Percentiles rank a stretch among this genome's conserved stretches.
These are phyloP conservation scores for Solanum rostratum DNA, from an alignment of 257 asterid species.

Conservation along the genomic window DNA sequence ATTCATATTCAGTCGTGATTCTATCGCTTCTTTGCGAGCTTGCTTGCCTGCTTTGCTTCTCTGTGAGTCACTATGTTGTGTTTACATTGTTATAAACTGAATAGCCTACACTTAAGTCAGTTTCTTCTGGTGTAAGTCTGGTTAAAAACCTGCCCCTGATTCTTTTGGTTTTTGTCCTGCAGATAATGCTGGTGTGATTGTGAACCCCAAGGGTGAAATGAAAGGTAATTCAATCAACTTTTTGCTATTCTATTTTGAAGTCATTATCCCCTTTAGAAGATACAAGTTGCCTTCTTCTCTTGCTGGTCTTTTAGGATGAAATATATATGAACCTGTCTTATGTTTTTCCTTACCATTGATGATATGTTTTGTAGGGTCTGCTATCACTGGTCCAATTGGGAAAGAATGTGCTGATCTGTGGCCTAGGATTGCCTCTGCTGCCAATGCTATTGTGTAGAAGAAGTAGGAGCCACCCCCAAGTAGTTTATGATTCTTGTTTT, in stretches of 20 bases:
- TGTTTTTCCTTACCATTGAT: not conserved
- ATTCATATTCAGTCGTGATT: not conserved
- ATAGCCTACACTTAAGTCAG: not conserved
- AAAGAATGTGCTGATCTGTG: constrained; percentile 53
- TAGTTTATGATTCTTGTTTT: not conserved
- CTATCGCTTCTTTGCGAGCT: not conserved
- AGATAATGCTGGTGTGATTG: constrained; percentile 59
- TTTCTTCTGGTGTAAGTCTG: not conserved
- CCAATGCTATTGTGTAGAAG: constrained; percentile 42
- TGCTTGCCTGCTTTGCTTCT: not conserved
- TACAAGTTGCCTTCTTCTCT: not conserved
- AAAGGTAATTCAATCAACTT: constrained; percentile 21
- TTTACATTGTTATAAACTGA: not conserved
- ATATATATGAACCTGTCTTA: not conserved
- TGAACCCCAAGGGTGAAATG: constrained; percentile 57
- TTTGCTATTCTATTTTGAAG: not conserved
- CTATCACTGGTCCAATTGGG: constrained; percentile 45
- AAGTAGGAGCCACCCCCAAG: not conserved
- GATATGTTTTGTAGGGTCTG: constrained; percentile 19
- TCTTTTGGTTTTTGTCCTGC: not conserved
- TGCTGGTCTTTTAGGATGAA: not conserved
- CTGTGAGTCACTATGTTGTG: not conserved
- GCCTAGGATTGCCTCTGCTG: constrained; percentile 56
- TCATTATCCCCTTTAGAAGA: not conserved
- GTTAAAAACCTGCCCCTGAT: not conserved